phyloP scores from a whole-genome alignment of 371 early-diverging fungal genomes.

The Rhizopus sp. region DNA sequence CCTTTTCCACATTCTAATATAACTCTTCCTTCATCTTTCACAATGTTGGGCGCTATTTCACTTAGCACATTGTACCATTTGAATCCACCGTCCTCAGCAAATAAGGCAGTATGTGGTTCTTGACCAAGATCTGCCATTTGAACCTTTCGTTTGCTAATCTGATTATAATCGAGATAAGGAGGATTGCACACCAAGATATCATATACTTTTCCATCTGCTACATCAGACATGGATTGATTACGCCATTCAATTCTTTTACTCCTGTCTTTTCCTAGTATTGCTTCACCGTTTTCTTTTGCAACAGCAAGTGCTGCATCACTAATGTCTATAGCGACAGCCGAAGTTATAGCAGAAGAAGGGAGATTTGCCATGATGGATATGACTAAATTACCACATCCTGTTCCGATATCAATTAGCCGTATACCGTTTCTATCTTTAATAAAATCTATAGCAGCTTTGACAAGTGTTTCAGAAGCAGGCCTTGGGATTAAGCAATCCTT shows the following conservation, averaged over 20 bases:
- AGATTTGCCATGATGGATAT: slow-evolving; percentile 54
- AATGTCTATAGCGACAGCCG: slow-evolving; percentile 70
- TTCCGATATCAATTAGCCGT: slow-evolving; percentile 71
- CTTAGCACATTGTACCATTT: slow-evolving; percentile 63
- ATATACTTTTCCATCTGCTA: slow-evolving; percentile 40
- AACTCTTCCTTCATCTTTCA: slow-evolving; percentile 49
- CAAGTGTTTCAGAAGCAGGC: slow-evolving; percentile 68
- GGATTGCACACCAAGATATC: slow-evolving; percentile 79
- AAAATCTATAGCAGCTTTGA: slow-evolving; percentile 37
- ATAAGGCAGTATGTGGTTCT: slow-evolving; percentile 68
- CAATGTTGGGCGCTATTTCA: slow-evolving; percentile 29
- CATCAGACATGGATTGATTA: slow-evolving; percentile 43
- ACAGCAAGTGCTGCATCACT: slow-evolving; percentile 59
- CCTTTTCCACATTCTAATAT: slow-evolving; percentile 73
- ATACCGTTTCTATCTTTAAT: background rate
- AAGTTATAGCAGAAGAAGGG: slow-evolving; percentile 5
- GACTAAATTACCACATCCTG: slow-evolving; percentile 75
- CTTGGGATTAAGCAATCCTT: slow-evolving; percentile 74
- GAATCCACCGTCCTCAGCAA: slow-evolving; percentile 68
- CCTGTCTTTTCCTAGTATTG: slow-evolving; percentile 25
- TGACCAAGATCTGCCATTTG: slow-evolving; percentile 45
- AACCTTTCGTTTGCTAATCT: slow-evolving; percentile 30
- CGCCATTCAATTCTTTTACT: slow-evolving; percentile 32
- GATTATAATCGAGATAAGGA: slow-evolving; percentile 62
- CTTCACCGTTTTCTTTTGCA: slow-evolving; percentile 47